These are phyloP conservation scores for Eucalyptus polybractea DNA, from an alignment of 345 rosid genomes.

Conservation along the genomic window DNA sequence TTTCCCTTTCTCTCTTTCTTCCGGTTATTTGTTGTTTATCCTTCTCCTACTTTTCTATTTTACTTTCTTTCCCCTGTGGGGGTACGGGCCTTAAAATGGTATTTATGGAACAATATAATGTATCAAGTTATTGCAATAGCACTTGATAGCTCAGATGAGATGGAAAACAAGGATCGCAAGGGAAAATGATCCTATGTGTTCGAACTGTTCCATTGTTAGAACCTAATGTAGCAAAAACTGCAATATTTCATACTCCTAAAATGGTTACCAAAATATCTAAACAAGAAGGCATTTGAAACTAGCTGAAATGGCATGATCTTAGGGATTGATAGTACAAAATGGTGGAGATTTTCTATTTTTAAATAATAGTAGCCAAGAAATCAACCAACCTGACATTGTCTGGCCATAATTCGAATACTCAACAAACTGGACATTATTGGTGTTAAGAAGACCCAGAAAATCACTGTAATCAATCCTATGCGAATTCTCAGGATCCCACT, in stretches of 20 bases:
- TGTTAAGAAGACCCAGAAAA: too few species aligned
- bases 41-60: not conserved
- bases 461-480: too few species aligned
- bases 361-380: too few species aligned
- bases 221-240: not conserved
- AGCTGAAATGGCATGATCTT: not conserved
- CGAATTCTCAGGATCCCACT: too few species aligned
- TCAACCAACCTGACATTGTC: too few species aligned
- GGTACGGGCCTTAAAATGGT: not conserved
- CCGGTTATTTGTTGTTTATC: not conserved
- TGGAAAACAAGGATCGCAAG: not conserved
- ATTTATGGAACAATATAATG: not conserved
- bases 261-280: not conserved
- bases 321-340: not conserved
- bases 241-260: not conserved
- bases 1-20: not conserved
- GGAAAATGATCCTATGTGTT: not conserved
- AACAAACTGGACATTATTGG: too few species aligned
- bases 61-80: not conserved
- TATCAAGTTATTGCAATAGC: not conserved
- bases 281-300: not conserved
- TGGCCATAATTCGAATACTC: too few species aligned
- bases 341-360: too few species aligned
- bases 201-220: not conserved
- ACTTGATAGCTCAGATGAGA: not conserved